Percentiles rank a stretch among this genome's conserved stretches.
Conservation (phyloP, 768 basidiomycete species). For the Pleurotus salmoneostramineus region DNA sequence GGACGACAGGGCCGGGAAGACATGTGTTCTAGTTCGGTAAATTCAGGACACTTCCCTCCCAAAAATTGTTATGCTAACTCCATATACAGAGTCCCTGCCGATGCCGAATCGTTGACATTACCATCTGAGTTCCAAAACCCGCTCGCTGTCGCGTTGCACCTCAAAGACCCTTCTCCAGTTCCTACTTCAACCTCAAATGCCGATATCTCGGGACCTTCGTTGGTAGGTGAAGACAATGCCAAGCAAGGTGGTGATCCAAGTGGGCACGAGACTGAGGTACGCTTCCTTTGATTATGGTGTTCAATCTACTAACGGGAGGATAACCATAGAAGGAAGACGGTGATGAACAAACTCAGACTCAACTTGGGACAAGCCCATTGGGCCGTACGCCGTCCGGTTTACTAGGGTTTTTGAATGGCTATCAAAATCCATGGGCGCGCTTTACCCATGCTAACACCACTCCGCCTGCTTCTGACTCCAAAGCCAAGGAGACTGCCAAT, state of each 20-base stretch:
- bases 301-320: neutral
- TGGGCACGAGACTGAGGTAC: conserved; percentile 15
- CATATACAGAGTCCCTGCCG: conserved; percentile 4
- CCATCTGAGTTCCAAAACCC: conserved; percentile 29
- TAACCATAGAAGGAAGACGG: conserved; percentile 14
- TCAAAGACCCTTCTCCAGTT: conserved; percentile 40
- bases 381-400: conserved; percentile 30
- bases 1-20: conserved; percentile 4
- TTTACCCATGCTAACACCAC: conserved; percentile 32
- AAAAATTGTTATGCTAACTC: neutral
- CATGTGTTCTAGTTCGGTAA: conserved; percentile 5
- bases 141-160: conserved; percentile 54
- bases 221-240: conserved; percentile 13
- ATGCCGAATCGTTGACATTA: conserved; percentile 2
- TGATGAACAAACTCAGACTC: conserved; percentile 11
- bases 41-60: neutral
- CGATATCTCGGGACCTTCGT: conserved; percentile 14
- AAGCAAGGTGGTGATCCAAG: conserved; percentile 21
- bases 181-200: conserved; percentile 8
- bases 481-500: neutral
- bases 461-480: conserved; percentile 12
- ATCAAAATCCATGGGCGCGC: conserved; percentile 53
- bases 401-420: conserved; percentile 57
- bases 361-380: conserved; percentile 6
- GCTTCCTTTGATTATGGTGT: neutral